These are phyloP conservation scores for Akanthomyces uredinophilus DNA, from an alignment of 2,329 filamentous ascomycete genomes.

Conservation along the genomic window DNA sequence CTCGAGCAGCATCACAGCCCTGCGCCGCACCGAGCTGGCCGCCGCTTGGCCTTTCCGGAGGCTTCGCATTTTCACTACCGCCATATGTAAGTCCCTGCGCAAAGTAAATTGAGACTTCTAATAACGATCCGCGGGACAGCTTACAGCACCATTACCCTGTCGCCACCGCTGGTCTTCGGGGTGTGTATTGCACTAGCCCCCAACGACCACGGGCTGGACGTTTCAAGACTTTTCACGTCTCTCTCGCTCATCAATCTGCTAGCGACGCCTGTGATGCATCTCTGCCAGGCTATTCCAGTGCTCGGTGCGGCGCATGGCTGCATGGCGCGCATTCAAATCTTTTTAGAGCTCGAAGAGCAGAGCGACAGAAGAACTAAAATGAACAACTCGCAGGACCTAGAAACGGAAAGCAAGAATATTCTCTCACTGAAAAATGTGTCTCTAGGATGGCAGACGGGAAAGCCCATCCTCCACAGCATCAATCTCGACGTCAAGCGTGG, in stretches of 20 bases:
- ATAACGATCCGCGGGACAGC: not conserved
- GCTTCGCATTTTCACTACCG: not conserved
- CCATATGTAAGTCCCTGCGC: not conserved
- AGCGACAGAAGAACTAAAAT: not conserved
- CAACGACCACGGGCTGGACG: not conserved
- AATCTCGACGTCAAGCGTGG: slow-evolving; percentile 1
- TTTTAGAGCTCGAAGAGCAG: slow-evolving; percentile 2
- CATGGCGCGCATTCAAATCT: not conserved
- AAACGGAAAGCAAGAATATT: not conserved
- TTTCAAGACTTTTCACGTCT: not conserved
- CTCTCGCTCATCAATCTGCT: slow-evolving; percentile 2
- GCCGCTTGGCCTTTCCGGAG: not conserved
- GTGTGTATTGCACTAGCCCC: not conserved
- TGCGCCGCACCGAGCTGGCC: not conserved
- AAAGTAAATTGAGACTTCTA: not conserved
- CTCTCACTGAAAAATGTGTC: not conserved
- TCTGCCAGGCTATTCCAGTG: not conserved
- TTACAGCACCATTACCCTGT: slow-evolving; percentile 4
- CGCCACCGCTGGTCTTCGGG: slow-evolving; percentile 1
- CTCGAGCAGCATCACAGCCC: not conserved
- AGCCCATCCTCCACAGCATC: not conserved
- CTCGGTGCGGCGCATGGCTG: slow-evolving; percentile 1
- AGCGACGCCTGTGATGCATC: slow-evolving; percentile 2
- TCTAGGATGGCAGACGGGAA: not conserved
- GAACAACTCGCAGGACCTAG: not conserved